Percentiles rank a stretch among this genome's conserved stretches.
Evolutionary conservation across 345 rosid species (phyloP).

Genomic region (Linum tenue): DNA sequence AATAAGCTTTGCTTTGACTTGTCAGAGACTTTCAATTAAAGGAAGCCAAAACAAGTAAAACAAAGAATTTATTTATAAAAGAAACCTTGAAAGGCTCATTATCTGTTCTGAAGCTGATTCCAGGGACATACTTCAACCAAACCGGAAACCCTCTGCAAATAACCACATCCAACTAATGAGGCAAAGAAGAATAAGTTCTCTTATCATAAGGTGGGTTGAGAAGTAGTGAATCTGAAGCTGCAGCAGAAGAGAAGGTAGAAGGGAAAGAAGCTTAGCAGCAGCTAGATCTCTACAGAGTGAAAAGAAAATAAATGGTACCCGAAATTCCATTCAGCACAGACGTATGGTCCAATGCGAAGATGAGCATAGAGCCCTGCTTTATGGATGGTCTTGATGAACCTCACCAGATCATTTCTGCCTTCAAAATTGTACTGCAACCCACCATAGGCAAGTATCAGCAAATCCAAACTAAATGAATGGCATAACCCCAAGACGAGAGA

Average conservation of each 20-base stretch:
- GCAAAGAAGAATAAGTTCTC: background rate
- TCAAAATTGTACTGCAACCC: constrained; percentile 64
- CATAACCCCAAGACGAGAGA: background rate
- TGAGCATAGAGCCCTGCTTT: constrained; percentile 91
- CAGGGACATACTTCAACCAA: constrained; percentile 98
- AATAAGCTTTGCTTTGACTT: constrained; percentile 5
- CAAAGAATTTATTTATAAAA: background rate
- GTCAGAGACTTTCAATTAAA: background rate
- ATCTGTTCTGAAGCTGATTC: constrained; percentile 96
- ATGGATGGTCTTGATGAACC: constrained; percentile 72
- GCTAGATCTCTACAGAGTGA: constrained; percentile 20
- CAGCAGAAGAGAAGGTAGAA: background rate
- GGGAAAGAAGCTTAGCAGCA: background rate
- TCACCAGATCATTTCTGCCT: constrained; percentile 94
- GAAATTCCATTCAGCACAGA: constrained; percentile 99
- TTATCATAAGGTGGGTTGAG: background rate
- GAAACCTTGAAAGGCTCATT: constrained; percentile 98
- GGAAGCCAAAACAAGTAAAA: background rate
- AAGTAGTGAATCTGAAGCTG: background rate
- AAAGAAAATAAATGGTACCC: constrained; percentile 47
- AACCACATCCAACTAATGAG: constrained; percentile 14
- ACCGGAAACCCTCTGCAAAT: constrained; percentile 89
- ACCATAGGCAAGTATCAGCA: constrained; percentile 6
- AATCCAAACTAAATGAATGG: background rate
- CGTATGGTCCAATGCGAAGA: constrained; percentile 94